A percentile compares a stretch with the other conserved stretches of the same genome.
These are phyloP conservation scores for Saccharum officinarum DNA, from an alignment of 176 grass and related monocot genomes.

Conservation along the genomic window DNA sequence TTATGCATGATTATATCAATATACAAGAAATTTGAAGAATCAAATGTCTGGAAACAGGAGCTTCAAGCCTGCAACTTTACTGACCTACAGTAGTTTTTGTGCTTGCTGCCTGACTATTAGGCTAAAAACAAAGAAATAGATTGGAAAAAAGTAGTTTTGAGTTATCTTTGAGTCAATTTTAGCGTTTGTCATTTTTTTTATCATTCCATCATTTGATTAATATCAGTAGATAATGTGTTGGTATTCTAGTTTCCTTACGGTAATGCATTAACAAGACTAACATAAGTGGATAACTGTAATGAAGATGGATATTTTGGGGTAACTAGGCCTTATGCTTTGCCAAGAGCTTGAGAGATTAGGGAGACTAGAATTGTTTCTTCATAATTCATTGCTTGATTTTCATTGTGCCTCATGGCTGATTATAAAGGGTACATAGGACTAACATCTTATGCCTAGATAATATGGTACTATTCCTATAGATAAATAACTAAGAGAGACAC, in stretches of 20 bases:
- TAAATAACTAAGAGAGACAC: too few relatives aligned
- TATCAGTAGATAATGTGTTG: not conserved
- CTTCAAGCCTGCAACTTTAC: not conserved
- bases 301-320: too few relatives aligned
- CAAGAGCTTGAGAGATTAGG: too few relatives aligned
- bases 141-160: not conserved
- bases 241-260: not conserved
- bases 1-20: not conserved
- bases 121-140: not conserved
- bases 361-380: too few relatives aligned
- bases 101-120: not conserved
- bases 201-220: constrained; percentile 9
- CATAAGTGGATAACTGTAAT: not conserved
- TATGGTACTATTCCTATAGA: too few relatives aligned
- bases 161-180: not conserved
- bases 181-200: not conserved
- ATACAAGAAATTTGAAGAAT: not conserved
- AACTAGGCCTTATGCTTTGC: too few relatives aligned
- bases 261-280: not conserved
- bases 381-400: too few relatives aligned
- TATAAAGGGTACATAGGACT: too few relatives aligned
- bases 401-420: too few relatives aligned
- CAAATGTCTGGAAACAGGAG: not conserved
- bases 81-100: not conserved
- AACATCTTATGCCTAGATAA: too few relatives aligned